Evolutionary conservation across 257 asterid species (phyloP).

Genomic region (Gardenia jasminoides): DNA sequence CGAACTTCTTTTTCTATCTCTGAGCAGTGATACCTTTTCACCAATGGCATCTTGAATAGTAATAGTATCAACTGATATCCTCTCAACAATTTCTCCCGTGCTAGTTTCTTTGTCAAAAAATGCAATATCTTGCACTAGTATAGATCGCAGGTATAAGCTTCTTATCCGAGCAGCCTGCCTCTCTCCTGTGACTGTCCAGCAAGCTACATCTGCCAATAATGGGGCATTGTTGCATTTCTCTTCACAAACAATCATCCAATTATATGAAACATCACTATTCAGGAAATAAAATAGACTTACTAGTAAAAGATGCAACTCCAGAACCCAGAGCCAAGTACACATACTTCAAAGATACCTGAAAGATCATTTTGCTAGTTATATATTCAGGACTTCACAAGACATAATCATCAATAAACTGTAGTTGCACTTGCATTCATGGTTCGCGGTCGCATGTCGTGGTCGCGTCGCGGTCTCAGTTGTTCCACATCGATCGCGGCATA

Average conservation of each 20-base stretch:
- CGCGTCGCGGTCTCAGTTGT: too few species aligned
- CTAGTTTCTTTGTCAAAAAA: slow-evolving; percentile 56
- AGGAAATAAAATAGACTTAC: slow-evolving; percentile 32
- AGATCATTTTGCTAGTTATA: slow-evolving; percentile 4
- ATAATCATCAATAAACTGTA: not conserved
- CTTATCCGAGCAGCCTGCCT: slow-evolving; percentile 66
- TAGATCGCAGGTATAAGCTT: slow-evolving; percentile 42
- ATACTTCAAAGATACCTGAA: slow-evolving; percentile 49
- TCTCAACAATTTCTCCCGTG: slow-evolving; percentile 52
- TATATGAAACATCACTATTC: not conserved
- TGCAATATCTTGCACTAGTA: slow-evolving; percentile 61
- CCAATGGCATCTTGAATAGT: slow-evolving; percentile 70
- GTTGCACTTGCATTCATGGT: too few species aligned
- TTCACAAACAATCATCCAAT: not conserved
- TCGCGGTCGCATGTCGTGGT: too few species aligned
- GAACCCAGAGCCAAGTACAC: slow-evolving; percentile 58
- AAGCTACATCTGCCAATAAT: slow-evolving; percentile 52
- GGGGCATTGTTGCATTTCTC: not conserved
- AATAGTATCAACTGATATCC: slow-evolving; percentile 49
- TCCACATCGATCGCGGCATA: too few species aligned
- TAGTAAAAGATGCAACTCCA: slow-evolving; percentile 47
- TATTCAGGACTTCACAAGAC: not conserved
- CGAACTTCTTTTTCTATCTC: not conserved
- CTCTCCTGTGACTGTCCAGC: slow-evolving; percentile 74
- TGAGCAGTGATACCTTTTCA: slow-evolving; percentile 46